Evolutionary conservation across 805 yeast species (phyloP).

Genomic region (Saturnispora serradocipensis): DNA sequence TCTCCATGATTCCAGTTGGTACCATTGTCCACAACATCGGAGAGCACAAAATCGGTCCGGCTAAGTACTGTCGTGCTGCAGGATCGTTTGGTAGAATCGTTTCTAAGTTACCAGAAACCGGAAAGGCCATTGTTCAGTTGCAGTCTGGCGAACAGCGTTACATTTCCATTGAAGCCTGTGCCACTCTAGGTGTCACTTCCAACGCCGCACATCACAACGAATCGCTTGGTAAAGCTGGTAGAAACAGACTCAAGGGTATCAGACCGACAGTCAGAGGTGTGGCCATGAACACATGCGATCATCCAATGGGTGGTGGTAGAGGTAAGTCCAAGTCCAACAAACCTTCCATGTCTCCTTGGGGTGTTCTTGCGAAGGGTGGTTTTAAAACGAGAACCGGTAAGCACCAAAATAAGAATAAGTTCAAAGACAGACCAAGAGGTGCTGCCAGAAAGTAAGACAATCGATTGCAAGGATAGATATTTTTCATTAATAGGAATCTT

Average conservation of each 20-base stretch:
- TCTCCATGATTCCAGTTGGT: constrained; percentile 91
- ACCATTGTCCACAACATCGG: constrained; percentile 85
- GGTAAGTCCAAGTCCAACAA: constrained; percentile 97
- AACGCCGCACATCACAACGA: constrained; percentile 87
- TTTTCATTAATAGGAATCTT: neutral
- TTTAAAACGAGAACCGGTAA: constrained; percentile 91
- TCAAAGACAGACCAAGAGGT: constrained; percentile 87
- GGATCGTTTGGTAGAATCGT: constrained; percentile 88
- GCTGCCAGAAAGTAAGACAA: constrained; percentile 10
- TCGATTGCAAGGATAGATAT: neutral
- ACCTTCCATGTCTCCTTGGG: constrained; percentile 94
- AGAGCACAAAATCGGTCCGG: constrained; percentile 64
- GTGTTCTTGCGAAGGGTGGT: constrained; percentile 81
- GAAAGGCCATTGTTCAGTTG: constrained; percentile 68
- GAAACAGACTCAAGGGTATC: constrained; percentile 83
- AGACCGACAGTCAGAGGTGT: constrained; percentile 97
- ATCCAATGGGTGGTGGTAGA: constrained; percentile 99
- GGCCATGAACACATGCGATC: constrained; percentile 96
- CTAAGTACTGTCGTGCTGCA: constrained; percentile 86
- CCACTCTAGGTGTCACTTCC: constrained; percentile 88
- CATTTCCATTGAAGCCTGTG: constrained; percentile 77
- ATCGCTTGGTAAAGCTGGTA: constrained; percentile 93
- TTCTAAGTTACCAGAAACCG: constrained; percentile 62
- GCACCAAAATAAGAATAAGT: constrained; percentile 73
- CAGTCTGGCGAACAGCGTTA: constrained; percentile 93